These are phyloP conservation scores for Corchorus olitorius DNA, from an alignment of 345 rosid species.

Conservation along the genomic window DNA sequence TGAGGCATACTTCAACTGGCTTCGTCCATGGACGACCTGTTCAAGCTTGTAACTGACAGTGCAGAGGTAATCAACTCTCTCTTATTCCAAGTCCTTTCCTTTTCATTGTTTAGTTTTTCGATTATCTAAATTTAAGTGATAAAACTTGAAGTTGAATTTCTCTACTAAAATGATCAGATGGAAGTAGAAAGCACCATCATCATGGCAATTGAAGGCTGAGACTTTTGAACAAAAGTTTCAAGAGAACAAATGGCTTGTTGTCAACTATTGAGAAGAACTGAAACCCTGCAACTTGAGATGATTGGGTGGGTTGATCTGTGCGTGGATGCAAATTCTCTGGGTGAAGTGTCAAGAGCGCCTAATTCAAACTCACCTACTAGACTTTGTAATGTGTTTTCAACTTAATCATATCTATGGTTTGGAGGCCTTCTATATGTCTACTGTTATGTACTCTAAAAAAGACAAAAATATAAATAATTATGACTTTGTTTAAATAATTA, in stretches of 20 bases:
- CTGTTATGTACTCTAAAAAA: neutral
- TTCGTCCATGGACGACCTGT: conserved; percentile 54
- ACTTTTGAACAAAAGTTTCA: neutral
- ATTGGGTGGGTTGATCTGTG: neutral
- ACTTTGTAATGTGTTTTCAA: neutral
- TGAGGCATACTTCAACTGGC: conserved; percentile 39
- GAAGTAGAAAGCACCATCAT: neutral
- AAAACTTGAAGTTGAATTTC: neutral
- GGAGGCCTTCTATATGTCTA: neutral
- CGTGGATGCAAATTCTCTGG: neutral
- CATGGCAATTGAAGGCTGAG: neutral
- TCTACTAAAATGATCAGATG: neutral
- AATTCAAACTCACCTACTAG: neutral
- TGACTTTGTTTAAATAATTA: neutral
- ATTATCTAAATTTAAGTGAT: neutral
- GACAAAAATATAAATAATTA: no score
- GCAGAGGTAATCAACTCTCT: conserved; percentile 23
- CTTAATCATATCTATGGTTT: conserved; percentile 1
- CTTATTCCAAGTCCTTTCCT: neutral
- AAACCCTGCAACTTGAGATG: neutral
- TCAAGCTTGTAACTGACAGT: conserved; percentile 69
- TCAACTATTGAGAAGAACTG: neutral
- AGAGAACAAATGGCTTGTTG: neutral
- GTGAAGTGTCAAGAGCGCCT: neutral
- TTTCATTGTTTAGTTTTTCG: neutral